phyloP scores from a whole-genome alignment of 345 rosid genomes.

The Eucalyptus regnans region DNA sequence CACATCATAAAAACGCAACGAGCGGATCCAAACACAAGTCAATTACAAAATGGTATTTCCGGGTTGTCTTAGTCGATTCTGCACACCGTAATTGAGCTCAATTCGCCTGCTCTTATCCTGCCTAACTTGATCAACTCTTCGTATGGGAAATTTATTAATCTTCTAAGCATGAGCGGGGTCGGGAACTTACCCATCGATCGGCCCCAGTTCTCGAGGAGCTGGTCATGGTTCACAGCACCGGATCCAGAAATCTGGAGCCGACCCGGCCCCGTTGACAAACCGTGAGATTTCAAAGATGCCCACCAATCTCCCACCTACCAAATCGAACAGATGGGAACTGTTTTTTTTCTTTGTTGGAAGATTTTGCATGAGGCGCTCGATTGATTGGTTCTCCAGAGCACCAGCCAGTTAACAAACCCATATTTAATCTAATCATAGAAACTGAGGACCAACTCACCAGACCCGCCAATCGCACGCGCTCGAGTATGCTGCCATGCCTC shows the following conservation, averaged over 20 bases:
- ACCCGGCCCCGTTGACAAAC: not conserved
- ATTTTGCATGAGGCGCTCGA: not conserved
- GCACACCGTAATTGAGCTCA: not conserved
- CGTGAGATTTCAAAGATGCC: not conserved
- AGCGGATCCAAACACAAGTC: not conserved
- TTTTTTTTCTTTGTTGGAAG: not conserved
- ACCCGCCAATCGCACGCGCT: not conserved
- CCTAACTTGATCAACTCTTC: not conserved
- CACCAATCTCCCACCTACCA: not conserved
- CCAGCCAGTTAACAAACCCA: not conserved
- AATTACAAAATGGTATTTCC: not conserved
- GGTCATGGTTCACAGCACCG: not conserved
- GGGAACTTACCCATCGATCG: not conserved
- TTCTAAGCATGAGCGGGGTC: not conserved
- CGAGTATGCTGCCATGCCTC: not conserved
- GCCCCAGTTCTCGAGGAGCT: not conserved
- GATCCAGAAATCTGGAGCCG: not conserved
- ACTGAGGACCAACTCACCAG: not conserved
- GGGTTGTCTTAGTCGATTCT: not conserved
- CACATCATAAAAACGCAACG: not conserved
- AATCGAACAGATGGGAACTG: not conserved
- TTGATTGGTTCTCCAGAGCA: not conserved
- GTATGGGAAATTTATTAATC: not conserved
- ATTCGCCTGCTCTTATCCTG: not conserved
- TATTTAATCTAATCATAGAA: not conserved